These are phyloP conservation scores for Kwoniella bestiolae DNA, from an alignment of 768 basidiomycete genomes.

Conservation along the genomic window DNA sequence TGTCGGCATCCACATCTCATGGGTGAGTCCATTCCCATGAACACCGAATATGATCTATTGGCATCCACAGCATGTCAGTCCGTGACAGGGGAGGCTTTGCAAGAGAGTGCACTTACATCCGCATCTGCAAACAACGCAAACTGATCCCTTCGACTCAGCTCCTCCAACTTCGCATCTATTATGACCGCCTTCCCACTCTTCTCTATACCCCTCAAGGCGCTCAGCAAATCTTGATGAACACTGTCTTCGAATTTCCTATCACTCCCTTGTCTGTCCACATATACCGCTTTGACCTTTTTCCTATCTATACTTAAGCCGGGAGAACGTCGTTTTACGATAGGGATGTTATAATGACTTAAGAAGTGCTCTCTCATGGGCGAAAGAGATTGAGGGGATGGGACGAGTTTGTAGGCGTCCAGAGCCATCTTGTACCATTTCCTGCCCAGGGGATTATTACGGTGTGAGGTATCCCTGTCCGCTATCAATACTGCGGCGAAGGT, in stretches of 20 bases:
- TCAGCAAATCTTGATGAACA: conserved; percentile 1
- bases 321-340: not conserved
- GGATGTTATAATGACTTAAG: not conserved
- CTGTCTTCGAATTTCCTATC: conserved; percentile 1
- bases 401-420: conserved; percentile 2
- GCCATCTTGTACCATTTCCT: conserved; percentile 15
- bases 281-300: conserved; percentile 8
- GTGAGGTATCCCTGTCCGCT: conserved; percentile 4
- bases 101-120: conserved; percentile 6
- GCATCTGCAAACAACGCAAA: conserved; percentile 7
- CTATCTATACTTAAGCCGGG: not conserved
- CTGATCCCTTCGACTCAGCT: not conserved
- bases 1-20: conserved; percentile 12
- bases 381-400: not conserved
- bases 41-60: conserved; percentile 10
- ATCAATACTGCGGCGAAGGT: conserved; percentile 11
- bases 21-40: conserved; percentile 15
- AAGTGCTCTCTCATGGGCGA: not conserved
- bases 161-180: conserved; percentile 4
- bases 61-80: not conserved
- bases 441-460: not conserved
- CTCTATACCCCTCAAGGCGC: not conserved
- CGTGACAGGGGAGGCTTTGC: not conserved
- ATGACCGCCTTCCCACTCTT: not conserved
- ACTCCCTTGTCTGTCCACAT: conserved; percentile 11